These are phyloP conservation scores for Colletotrichum sublineola DNA, from an alignment of 2,329 filamentous ascomycete genomes.

Conservation along the genomic window DNA sequence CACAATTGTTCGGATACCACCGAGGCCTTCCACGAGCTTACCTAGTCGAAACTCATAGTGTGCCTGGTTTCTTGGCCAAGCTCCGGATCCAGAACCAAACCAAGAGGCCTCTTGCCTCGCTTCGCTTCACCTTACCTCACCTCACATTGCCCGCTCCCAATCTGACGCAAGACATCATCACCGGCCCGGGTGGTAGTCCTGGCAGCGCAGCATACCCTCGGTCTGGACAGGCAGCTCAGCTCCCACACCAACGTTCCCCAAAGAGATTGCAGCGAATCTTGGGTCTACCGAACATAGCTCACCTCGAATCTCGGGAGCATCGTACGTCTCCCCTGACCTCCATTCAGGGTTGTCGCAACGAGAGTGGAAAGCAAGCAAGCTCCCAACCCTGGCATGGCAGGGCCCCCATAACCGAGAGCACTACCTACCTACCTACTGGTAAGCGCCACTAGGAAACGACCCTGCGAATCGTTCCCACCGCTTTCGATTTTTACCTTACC, in stretches of 20 bases:
- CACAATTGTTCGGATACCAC: not conserved
- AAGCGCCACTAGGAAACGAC: conserved; percentile 38
- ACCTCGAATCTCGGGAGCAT: not conserved
- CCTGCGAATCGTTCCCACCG: conserved; percentile 37
- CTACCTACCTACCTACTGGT: conserved; percentile 10
- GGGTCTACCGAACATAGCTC: no score
- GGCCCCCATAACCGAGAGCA: conserved; percentile 15
- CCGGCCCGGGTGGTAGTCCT: conserved; percentile 23
- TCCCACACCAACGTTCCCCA: not conserved
- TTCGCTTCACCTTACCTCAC: not conserved
- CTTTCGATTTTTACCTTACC: conserved; percentile 1
- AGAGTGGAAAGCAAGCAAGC: conserved; percentile 31
- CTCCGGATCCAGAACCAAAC: conserved; percentile 6
- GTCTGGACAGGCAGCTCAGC: not conserved
- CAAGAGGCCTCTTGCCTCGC: conserved; percentile 19
- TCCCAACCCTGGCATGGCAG: not conserved
- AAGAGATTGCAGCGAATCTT: not conserved
- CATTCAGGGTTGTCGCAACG: not conserved
- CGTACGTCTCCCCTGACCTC: not conserved
- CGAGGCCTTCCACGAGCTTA: conserved; percentile 2
- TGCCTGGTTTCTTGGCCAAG: conserved; percentile 27
- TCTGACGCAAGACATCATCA: conserved; percentile 21
- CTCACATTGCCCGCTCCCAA: not conserved
- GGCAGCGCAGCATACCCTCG: conserved; percentile 11
- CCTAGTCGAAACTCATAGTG: conserved; percentile 15